Base-by-base conservation (phyloP, 352 stramenopile genomes). In the Phytophthora crassamura region DNA sequence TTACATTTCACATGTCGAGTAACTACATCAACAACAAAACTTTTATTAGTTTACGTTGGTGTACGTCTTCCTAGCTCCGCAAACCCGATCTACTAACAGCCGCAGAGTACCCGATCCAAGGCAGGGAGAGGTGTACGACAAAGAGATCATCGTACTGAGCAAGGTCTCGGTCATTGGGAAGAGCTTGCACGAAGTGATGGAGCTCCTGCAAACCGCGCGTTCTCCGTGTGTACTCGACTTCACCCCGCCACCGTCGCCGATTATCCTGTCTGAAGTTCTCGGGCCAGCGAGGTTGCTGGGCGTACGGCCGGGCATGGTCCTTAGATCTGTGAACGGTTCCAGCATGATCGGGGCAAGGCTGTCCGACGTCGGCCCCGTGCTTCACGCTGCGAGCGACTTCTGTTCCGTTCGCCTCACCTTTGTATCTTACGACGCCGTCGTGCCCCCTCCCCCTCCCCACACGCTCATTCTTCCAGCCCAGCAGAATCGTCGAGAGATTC, bases 171-270 rank as follows among this genome's bases (percentile, higher is more conserved):
- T 89, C 30, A 43, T 45, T 0, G 70, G 67, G 4, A 63, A 82
- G n/a, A 68, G 63, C 45, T 72, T 87, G 15, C 20, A 69, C 10
- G 67, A 57, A 8, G 75, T 89, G 43, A 66, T 85, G 60, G 59
- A 70, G 30, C 64, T 72, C 2, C 67, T 89, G 8, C 67, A 77
- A 40, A 49, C 49, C 28, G 67, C 59, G 35, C 47, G 43, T 7
- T 82, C 80, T 7, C 77, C 75, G 2, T 89, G 77, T 22, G 58
- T 75, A 12, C 72, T 89, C 15, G 65, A 76, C 34, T 86, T 89
- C 46, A 72, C 77, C 35, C 73, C 73, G 7, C 77, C 77, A 8
- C 71, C 75, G 36, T 78, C 77, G 14, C 77, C 75, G 16, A 76
- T 87, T 28, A 43, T 81, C 4, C 68, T 82, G 9, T 66, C 77